phyloP scores from a whole-genome alignment of 768 basidiomycete genomes.

The Leccinellum albellum region DNA sequence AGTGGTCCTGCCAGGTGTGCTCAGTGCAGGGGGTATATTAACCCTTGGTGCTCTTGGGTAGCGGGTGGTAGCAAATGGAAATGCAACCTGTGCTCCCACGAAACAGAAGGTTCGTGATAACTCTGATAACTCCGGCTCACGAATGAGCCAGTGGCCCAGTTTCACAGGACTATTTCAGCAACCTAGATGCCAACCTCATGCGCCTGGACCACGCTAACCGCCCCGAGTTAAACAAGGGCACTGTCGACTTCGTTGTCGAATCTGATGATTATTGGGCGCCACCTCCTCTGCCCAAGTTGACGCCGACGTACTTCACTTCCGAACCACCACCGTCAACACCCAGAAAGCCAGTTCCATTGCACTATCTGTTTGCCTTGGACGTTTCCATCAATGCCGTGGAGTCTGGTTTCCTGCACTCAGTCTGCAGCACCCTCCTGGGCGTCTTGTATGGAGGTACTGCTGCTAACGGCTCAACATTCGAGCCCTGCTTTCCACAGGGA shows the following conservation, averaged over 20 bases:
- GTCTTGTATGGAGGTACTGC: slow-evolving; percentile 58
- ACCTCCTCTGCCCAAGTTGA: slow-evolving; percentile 53
- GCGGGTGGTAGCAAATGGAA: slow-evolving; percentile 83
- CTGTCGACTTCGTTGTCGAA: slow-evolving; percentile 83
- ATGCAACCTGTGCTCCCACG: slow-evolving; percentile 85
- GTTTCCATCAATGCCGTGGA: slow-evolving; percentile 65
- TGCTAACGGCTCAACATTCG: slow-evolving; percentile 38
- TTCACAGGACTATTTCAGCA: slow-evolving; percentile 75
- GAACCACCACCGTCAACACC: slow-evolving; percentile 44
- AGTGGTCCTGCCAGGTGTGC: slow-evolving; percentile 81
- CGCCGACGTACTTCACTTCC: slow-evolving; percentile 50
- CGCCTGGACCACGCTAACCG: slow-evolving; percentile 78
- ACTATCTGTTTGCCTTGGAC: slow-evolving; percentile 85
- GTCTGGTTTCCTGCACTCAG: slow-evolving; percentile 65
- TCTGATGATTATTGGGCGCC: slow-evolving; percentile 79
- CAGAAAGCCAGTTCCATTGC: slow-evolving; percentile 60
- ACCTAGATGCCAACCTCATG: slow-evolving; percentile 71
- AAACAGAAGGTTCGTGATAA: slow-evolving; percentile 69
- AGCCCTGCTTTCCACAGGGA: slow-evolving; percentile 49
- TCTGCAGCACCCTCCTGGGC: slow-evolving; percentile 59
- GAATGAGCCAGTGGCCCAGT: slow-evolving; percentile 43
- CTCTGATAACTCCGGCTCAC: slow-evolving; percentile 4
- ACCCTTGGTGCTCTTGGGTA: slow-evolving; percentile 87
- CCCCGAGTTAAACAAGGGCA: slow-evolving; percentile 86
- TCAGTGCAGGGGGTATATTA: slow-evolving; percentile 85